phyloP scores from a whole-genome alignment of 1,284 basidiomycete genomes.

The Meripilus lineatus region DNA sequence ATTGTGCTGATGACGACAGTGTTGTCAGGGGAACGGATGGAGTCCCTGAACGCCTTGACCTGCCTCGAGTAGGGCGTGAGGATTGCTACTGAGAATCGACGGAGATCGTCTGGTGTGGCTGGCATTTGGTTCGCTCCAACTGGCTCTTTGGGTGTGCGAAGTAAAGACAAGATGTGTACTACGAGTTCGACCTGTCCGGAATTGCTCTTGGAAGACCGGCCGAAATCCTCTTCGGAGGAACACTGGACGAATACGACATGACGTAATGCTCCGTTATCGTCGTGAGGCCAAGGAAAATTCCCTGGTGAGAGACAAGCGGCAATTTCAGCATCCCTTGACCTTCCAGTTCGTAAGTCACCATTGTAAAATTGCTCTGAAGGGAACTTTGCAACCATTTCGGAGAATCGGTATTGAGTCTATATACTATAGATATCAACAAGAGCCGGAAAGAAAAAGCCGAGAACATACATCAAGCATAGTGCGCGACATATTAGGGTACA shows the following conservation, averaged over 20 bases:
- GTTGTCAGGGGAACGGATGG: conserved; percentile 36
- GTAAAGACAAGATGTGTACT: conserved; percentile 36
- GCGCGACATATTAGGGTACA: conserved; percentile 35
- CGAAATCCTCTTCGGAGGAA: conserved; percentile 51
- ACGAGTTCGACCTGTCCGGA: conserved; percentile 49
- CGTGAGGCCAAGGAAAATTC: conserved; percentile 53
- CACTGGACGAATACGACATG: conserved; percentile 58
- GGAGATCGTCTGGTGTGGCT: conserved; percentile 1
- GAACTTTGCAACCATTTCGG: conserved; percentile 49
- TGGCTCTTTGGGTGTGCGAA: conserved; percentile 27
- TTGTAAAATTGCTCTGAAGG: conserved; percentile 61
- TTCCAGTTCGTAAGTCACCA: conserved; percentile 43
- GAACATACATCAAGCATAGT: conserved; percentile 55
- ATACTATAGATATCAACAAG: neutral
- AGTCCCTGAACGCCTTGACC: conserved; percentile 38
- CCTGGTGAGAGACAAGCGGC: conserved; percentile 35
- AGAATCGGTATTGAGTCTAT: conserved; percentile 62
- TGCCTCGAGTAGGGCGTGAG: conserved; percentile 60
- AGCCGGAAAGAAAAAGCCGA: neutral
- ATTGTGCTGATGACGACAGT: conserved; percentile 45
- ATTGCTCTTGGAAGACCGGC: conserved; percentile 57
- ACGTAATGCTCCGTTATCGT: conserved; percentile 24
- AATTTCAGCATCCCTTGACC: conserved; percentile 34
- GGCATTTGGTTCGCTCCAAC: conserved; percentile 2
- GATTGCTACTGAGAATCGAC: conserved; percentile 39